Evolutionary conservation across 1,284 basidiomycete genomes (phyloP).

Genomic region (Calocybe gambosa): DNA sequence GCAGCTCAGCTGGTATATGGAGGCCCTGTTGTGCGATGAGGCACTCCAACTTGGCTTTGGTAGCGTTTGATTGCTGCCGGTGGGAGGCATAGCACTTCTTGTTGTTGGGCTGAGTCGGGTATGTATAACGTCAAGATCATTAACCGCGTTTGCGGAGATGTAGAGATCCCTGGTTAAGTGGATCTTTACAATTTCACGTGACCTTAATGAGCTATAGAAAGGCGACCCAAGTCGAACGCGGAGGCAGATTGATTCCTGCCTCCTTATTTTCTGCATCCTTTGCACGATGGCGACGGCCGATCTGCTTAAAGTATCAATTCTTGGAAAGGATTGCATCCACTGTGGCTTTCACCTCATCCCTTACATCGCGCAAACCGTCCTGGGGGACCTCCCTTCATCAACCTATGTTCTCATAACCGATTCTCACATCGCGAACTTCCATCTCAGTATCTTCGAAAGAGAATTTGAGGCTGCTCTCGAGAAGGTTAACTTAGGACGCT

Average conservation of each 20-base stretch:
- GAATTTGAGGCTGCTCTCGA: constrained; percentile 48
- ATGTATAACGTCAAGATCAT: not conserved
- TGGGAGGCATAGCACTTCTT: no score
- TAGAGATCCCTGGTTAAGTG: not conserved
- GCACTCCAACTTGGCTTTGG: no score
- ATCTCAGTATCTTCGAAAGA: constrained; percentile 62
- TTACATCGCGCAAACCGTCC: constrained; percentile 80
- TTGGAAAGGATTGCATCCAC: constrained; percentile 85
- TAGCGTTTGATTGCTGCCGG: no score
- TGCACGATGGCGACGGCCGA: constrained; percentile 27
- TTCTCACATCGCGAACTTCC: constrained; percentile 78
- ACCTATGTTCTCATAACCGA: constrained; percentile 95
- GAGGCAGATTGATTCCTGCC: not conserved
- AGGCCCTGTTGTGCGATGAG: not conserved
- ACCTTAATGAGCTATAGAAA: constrained; percentile 5
- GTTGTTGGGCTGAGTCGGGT: no score
- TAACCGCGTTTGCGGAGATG: not conserved
- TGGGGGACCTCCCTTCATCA: constrained; percentile 72
- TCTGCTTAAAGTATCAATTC: constrained; percentile 73
- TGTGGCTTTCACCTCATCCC: constrained; percentile 88
- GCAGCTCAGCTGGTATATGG: no score
- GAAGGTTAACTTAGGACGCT: constrained; percentile 17
- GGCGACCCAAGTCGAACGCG: not conserved
- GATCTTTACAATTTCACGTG: constrained; percentile 3
- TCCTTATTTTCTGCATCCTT: not conserved